Conservation (phyloP, 2,329 filamentous ascomycete genomes). For the Cladophialophora immunda region DNA sequence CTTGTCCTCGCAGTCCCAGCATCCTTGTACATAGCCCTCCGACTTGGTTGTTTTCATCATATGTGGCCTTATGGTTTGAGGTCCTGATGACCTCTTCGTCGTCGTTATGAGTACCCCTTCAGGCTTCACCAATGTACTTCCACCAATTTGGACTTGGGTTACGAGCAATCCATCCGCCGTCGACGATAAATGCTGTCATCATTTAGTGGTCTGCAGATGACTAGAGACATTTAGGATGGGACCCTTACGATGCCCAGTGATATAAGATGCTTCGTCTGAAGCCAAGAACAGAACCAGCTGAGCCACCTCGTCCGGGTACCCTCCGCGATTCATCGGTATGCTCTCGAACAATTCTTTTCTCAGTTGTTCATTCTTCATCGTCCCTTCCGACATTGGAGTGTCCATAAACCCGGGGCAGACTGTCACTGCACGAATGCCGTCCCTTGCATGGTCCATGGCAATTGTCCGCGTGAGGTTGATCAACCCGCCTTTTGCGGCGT, state of each 20-base stretch:
- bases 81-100: no score
- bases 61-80: no score
- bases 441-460: conserved; percentile 29
- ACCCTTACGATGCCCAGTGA: conserved; percentile 31
- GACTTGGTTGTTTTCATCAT: no score
- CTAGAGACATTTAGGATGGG: background rate
- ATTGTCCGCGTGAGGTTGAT: conserved; percentile 29
- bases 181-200: conserved; percentile 25
- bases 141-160: conserved; percentile 29
- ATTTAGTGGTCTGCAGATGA: conserved; percentile 12
- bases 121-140: conserved; percentile 24
- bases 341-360: conserved; percentile 26
- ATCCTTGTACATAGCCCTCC: no score
- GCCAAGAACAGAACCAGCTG: conserved; percentile 26
- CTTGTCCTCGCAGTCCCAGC: no score
- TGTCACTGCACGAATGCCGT: conserved; percentile 26
- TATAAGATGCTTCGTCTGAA: conserved; percentile 31
- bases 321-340: conserved; percentile 29
- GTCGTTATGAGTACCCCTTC: no score
- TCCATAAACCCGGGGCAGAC: conserved; percentile 31
- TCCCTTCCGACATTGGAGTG: conserved; percentile 22
- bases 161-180: conserved; percentile 32
- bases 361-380: conserved; percentile 17
- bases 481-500: conserved; percentile 28
- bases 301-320: conserved; percentile 26